Evolutionary conservation across 139 green algal genomes (phyloP).

Genomic region (Astrephomene gubernaculifera): DNA sequence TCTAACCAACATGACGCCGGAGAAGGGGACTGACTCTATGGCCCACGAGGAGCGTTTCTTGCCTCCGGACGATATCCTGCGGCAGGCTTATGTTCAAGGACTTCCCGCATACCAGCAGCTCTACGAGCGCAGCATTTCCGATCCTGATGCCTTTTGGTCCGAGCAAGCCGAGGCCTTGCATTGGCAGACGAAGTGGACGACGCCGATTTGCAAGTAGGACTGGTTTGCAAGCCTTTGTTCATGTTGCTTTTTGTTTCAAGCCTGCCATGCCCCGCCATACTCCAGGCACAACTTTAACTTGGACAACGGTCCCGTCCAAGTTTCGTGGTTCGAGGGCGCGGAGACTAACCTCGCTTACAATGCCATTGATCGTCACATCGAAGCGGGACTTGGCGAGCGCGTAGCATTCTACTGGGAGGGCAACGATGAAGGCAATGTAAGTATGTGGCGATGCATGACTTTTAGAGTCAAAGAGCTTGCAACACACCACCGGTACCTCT

Average conservation of each 20-base stretch:
- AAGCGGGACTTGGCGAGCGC: constrained; percentile 67
- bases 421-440: constrained; percentile 25
- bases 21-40: no score
- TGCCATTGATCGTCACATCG: constrained; percentile 76
- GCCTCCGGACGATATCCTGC: background rate
- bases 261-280: no score
- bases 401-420: constrained; percentile 87
- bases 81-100: background rate
- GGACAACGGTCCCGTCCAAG: constrained; percentile 75
- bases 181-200: constrained; percentile 16
- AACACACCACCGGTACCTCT: no score
- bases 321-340: constrained; percentile 81
- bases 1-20: no score
- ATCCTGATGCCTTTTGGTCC: constrained; percentile 15
- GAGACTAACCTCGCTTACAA: constrained; percentile 91
- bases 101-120: background rate
- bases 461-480: no score
- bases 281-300: constrained; percentile 80
- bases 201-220: constrained; percentile 16
- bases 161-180: background rate
- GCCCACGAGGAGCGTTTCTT: background rate
- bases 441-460: no score
- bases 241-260: no score
- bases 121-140: constrained; percentile 1
- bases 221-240: background rate